phyloP scores from a whole-genome alignment of 192 early-diverging fungal species.

The Chytriomyces sp. region DNA sequence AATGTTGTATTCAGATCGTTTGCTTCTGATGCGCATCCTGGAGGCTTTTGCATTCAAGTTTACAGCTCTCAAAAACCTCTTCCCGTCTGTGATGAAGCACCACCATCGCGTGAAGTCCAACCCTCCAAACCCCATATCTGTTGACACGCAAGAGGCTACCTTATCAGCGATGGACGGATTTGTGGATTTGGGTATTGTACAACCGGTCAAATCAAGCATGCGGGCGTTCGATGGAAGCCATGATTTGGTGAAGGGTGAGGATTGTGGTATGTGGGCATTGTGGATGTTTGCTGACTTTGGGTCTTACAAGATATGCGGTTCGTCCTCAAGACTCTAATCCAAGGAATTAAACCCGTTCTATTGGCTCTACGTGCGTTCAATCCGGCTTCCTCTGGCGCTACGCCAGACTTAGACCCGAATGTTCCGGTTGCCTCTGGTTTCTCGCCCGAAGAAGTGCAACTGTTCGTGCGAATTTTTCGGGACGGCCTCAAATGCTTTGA shows the following conservation, averaged over 20 bases:
- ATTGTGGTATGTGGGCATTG: no score
- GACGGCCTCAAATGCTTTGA: conserved; percentile 84
- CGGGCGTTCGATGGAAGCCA: conserved; percentile 53
- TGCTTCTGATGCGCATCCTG: conserved; percentile 66
- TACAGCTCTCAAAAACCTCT: conserved; percentile 64
- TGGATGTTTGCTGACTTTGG: not conserved
- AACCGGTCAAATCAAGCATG: conserved; percentile 55
- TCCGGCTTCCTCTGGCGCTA: conserved; percentile 50
- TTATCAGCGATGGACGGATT: conserved; percentile 46
- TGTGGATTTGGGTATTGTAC: conserved; percentile 56
- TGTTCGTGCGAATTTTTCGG: conserved; percentile 71
- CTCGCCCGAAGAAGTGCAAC: conserved; percentile 69
- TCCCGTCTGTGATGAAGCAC: conserved; percentile 58
- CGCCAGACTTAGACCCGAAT: conserved; percentile 32
- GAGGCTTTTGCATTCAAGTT: conserved; percentile 84
- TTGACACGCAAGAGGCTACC: conserved; percentile 14
- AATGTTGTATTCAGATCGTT: conserved; percentile 27
- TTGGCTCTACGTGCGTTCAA: conserved; percentile 73
- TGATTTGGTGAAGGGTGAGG: conserved; percentile 75
- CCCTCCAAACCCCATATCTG: conserved; percentile 17
- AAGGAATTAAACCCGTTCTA: conserved; percentile 82
- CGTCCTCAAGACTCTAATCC: conserved; percentile 87
- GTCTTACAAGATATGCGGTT: conserved; percentile 73
- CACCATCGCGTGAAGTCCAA: conserved; percentile 2
- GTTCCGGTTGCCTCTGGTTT: conserved; percentile 61